Conservation (phyloP, 257 asterid species). For the Plantago ovata region DNA sequence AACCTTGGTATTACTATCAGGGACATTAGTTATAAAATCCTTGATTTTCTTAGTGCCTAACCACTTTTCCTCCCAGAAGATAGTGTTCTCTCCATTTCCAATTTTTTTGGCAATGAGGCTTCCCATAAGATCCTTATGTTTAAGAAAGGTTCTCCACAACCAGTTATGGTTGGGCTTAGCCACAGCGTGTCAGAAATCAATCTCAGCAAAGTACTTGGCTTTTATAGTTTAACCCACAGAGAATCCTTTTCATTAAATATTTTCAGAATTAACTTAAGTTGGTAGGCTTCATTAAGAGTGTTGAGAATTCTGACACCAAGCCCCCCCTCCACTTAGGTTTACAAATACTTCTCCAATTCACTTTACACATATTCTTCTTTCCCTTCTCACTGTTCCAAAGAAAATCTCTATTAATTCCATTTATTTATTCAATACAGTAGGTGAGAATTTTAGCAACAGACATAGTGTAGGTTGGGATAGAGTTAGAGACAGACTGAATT, state of each 20-base stretch:
- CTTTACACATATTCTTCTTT: too few relatives aligned
- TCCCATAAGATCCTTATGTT: too few relatives aligned
- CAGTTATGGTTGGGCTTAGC: background rate
- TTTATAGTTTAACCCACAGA: background rate
- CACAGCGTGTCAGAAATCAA: background rate
- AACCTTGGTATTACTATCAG: background rate
- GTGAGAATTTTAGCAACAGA: background rate
- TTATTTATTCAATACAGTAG: background rate
- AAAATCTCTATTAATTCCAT: background rate
- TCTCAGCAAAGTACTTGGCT: background rate
- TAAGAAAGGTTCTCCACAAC: background rate
- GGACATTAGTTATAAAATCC: background rate
- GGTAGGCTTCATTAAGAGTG: background rate
- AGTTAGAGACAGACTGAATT: background rate
- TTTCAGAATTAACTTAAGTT: too few relatives aligned
- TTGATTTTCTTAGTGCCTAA: background rate
- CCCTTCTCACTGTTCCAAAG: background rate
- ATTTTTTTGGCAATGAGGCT: background rate
- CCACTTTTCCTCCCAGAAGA: background rate
- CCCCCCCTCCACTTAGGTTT: background rate
- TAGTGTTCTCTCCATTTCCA: background rate
- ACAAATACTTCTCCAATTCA: background rate
- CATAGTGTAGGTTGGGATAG: background rate
- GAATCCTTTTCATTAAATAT: background rate
- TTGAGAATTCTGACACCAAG: background rate